phyloP scores from a whole-genome alignment of 495 filamentous ascomycete species.

The Darksidea phi region DNA sequence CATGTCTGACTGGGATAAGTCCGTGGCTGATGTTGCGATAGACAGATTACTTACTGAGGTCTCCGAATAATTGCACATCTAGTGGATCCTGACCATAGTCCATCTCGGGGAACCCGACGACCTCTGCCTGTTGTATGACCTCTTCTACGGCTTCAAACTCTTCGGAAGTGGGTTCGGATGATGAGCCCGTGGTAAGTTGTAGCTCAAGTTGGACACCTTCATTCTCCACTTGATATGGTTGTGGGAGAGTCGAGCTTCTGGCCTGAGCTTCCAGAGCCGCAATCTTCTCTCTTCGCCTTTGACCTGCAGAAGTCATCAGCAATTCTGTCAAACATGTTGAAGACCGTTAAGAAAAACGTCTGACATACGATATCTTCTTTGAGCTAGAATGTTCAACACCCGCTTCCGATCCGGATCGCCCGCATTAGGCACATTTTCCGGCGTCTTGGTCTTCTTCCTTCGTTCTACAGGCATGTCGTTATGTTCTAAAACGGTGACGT shows the following conservation, averaged over 20 bases:
- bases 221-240: background rate
- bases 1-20: background rate
- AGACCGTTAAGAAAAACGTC: slow-evolving; percentile 17
- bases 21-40: background rate
- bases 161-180: background rate
- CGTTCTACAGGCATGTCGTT: slow-evolving; percentile 22
- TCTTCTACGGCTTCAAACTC: slow-evolving; percentile 10
- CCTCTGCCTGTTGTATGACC: background rate
- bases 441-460: slow-evolving; percentile 16
- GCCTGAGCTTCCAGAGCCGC: slow-evolving; percentile 28
- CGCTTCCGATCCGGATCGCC: slow-evolving; percentile 50
- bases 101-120: slow-evolving; percentile 1
- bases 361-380: slow-evolving; percentile 51
- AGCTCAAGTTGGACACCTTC: slow-evolving; percentile 1
- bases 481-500: slow-evolving; percentile 7
- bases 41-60: slow-evolving; percentile 5
- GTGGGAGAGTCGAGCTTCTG: slow-evolving; percentile 3
- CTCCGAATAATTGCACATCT: slow-evolving; percentile 22
- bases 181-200: background rate
- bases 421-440: slow-evolving; percentile 19
- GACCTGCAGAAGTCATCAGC: slow-evolving; percentile 15
- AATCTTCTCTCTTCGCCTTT: slow-evolving; percentile 31
- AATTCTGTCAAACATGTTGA: background rate
- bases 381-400: slow-evolving; percentile 52
- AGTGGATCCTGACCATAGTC: slow-evolving; percentile 14